Evolutionary conservation across 2,329 filamentous ascomycete genomes (phyloP), one percentile per base, ranked within the genome.

Genomic region (Colletotrichum scovillei): DNA sequence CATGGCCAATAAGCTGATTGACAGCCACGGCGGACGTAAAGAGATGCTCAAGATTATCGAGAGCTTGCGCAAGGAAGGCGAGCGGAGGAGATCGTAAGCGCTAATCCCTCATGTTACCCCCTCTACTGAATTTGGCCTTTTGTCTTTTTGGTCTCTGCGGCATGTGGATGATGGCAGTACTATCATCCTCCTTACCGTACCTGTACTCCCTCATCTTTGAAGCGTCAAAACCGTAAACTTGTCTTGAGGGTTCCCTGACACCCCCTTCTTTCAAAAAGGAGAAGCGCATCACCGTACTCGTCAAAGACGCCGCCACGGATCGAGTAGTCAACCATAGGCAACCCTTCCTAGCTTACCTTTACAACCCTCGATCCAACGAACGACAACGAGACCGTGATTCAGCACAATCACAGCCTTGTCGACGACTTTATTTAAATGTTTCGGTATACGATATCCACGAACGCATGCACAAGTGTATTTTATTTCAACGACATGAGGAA

Each of bases 41-140:
- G 94, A 98, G 82, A 98, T 99, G 91, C 83, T 97, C 76, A 92
- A 91, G 79, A 95, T 97, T 49, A 97, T 98, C 76, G 95, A 98
- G 78, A 92, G 88, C 46, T 90, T 97, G 79, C 91, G 95, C 73
- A 95, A 95, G 81, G 95, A 98, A 82, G 96, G 94, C 26, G 94
- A 97, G 83, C 89, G 94, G 77, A 89, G 95, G 80, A 88, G 92
- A 86, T 95, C 93, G 92, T 95, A 86, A 87, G 93, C 90, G 22
- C 62, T 16, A 49, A 49, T 22, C 42, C 42, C 42, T 49, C 42
- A 56, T 49, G 30, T 42, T 42, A 32, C 24, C 8, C 28, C 28
- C 59, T 12, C 2, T 5, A 32, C 14, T 46, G 4, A 32, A 46
- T 32, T 57, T 35, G 30, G 30, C 38, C 46, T 6, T 19, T 14